phyloP scores from a whole-genome alignment of 2,329 filamentous ascomycete species.

The Colletotrichum gigasporum region DNA sequence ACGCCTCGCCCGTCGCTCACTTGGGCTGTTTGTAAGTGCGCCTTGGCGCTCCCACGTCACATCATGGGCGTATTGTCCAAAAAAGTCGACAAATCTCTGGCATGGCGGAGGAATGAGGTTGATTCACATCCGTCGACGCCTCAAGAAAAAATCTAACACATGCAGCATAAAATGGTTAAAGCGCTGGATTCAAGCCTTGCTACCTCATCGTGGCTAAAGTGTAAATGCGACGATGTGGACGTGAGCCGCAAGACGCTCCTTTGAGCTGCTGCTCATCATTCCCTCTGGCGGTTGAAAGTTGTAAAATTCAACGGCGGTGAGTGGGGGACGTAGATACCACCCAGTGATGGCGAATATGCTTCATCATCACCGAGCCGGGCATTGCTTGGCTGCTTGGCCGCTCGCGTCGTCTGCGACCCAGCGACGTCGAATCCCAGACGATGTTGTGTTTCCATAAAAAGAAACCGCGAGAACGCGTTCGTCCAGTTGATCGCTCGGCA shows the following conservation, averaged over 20 bases:
- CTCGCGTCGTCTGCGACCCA: not conserved
- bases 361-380: conserved; percentile 4
- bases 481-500: not conserved
- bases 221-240: too few relatives aligned
- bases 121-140: too few relatives aligned
- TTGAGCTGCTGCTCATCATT: not conserved
- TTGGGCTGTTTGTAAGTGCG: not conserved
- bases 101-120: not conserved
- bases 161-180: too few relatives aligned
- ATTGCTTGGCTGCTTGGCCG: not conserved
- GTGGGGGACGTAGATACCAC: not conserved
- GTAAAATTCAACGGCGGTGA: not conserved
- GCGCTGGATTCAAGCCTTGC: too few relatives aligned
- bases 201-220: too few relatives aligned
- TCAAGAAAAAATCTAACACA: too few relatives aligned
- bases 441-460: not conserved
- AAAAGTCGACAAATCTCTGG: not conserved
- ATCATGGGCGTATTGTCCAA: not conserved
- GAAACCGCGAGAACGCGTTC: not conserved
- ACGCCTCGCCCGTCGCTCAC: not conserved
- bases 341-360: not conserved
- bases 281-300: not conserved
- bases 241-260: too few relatives aligned
- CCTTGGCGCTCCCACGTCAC: conserved; percentile 3
- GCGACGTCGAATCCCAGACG: not conserved